Conservation (phyloP, 1,139 yeast species). For the Meyerozyma smithsonii region DNA sequence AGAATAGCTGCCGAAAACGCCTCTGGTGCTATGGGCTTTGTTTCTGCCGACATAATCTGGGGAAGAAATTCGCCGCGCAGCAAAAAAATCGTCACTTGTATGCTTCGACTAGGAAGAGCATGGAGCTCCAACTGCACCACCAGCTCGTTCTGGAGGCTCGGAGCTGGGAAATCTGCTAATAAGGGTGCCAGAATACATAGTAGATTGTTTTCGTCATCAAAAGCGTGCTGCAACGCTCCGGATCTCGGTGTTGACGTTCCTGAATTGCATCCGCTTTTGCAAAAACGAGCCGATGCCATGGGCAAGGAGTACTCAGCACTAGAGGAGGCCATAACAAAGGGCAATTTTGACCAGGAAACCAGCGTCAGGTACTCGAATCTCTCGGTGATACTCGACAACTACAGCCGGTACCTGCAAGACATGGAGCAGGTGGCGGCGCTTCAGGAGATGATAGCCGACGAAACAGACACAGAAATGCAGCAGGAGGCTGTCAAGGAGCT, state of each 20-base stretch:
- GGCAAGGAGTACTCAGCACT: slow-evolving; percentile 45
- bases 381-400: slow-evolving; percentile 49
- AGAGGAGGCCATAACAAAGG: slow-evolving; percentile 43
- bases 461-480: slow-evolving; percentile 26
- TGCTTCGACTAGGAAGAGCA: slow-evolving; percentile 1
- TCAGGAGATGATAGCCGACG: slow-evolving; percentile 24
- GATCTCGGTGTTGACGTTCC: neutral
- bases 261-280: slow-evolving; percentile 53
- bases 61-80: neutral
- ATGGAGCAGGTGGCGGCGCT: slow-evolving; percentile 33
- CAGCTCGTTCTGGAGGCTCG: neutral
- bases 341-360: slow-evolving; percentile 49
- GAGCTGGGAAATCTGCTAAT: neutral
- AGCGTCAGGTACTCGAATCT: slow-evolving; percentile 56
- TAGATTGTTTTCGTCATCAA: neutral
- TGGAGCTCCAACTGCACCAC: neutral
- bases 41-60: slow-evolving; percentile 13
- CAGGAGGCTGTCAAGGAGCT: slow-evolving; percentile 25
- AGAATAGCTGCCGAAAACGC: slow-evolving; percentile 27
- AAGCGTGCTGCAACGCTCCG: neutral
- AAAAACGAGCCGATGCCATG: slow-evolving; percentile 56
- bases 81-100: neutral
- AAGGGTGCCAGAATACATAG: neutral
- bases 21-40: slow-evolving; percentile 23
- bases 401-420: slow-evolving; percentile 41